phyloP scores from a whole-genome alignment of 768 basidiomycete genomes.

The Udeniomyces megalosporus region DNA sequence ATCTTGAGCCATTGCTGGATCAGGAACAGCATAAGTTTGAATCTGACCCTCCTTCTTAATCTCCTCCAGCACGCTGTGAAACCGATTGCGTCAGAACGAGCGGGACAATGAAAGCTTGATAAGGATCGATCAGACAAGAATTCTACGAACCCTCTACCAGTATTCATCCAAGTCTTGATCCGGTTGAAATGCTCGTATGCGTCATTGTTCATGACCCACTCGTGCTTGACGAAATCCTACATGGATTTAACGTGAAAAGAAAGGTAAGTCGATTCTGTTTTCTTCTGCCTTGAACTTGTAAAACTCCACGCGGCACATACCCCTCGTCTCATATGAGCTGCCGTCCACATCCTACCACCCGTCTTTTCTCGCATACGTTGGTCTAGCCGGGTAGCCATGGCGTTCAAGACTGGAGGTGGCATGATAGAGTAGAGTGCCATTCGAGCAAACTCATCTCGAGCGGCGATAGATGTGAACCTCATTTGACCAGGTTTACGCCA shows the following conservation, averaged over 20 bases:
- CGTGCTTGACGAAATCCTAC: conserved; percentile 15
- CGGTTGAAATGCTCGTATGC: conserved; percentile 14
- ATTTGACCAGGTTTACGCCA: conserved; percentile 10
- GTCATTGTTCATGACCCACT: conserved; percentile 17
- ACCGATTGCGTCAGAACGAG: background rate
- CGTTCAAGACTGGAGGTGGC: conserved; percentile 7
- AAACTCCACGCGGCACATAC: background rate
- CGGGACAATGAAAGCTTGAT: background rate
- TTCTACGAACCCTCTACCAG: conserved; percentile 1
- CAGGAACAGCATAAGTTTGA: conserved; percentile 8
- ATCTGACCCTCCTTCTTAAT: conserved; percentile 6
- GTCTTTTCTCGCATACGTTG: conserved; percentile 6
- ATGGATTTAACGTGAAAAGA: background rate
- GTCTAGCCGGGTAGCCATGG: conserved; percentile 7
- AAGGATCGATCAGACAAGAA: no score
- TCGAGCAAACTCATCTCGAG: conserved; percentile 1
- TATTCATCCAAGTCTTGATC: conserved; percentile 13
- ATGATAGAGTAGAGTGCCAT: conserved; percentile 12
- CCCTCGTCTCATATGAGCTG: conserved; percentile 15
- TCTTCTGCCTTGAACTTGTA: background rate
- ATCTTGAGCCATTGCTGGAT: background rate
- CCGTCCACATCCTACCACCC: conserved; percentile 12
- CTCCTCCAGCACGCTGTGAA: background rate
- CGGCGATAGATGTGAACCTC: conserved; percentile 12
- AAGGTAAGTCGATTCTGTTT: background rate